These are phyloP conservation scores for Naganishia onofrii DNA, from an alignment of 768 basidiomycete species.

Conservation along the genomic window DNA sequence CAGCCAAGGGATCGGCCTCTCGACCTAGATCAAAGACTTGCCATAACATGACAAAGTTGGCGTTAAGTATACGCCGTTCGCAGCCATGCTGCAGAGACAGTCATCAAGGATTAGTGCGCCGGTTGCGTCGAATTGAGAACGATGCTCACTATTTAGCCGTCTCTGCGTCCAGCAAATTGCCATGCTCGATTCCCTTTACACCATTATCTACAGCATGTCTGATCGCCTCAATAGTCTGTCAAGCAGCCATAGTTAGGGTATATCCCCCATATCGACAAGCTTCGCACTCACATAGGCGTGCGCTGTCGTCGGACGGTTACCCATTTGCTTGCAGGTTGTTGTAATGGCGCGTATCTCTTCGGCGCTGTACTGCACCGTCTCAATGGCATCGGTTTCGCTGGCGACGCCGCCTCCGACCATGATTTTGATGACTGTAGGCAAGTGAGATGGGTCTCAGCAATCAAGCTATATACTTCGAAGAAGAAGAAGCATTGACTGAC, in stretches of 20 bases:
- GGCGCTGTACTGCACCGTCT: slow-evolving; percentile 55
- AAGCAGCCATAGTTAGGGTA: background rate
- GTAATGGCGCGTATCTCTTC: slow-evolving; percentile 57
- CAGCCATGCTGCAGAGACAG: slow-evolving; percentile 51
- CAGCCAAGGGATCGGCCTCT: background rate
- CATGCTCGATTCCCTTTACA: slow-evolving; percentile 57
- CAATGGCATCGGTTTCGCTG: slow-evolving; percentile 56
- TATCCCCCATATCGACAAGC: slow-evolving; percentile 29
- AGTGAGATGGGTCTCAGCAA: background rate
- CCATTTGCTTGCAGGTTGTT: slow-evolving; percentile 55
- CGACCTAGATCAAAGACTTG: background rate
- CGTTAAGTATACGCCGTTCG: slow-evolving; percentile 55
- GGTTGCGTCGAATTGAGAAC: background rate
- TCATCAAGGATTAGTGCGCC: background rate
- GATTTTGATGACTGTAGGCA: slow-evolving; percentile 30
- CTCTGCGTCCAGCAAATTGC: slow-evolving; percentile 54
- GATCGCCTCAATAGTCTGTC: slow-evolving; percentile 55
- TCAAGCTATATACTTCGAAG: background rate
- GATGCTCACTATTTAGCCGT: slow-evolving; percentile 52
- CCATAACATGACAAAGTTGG: slow-evolving; percentile 57
- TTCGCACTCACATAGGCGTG: slow-evolving; percentile 46
- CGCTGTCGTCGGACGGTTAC: slow-evolving; percentile 50
- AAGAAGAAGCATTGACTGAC: background rate
- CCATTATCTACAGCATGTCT: slow-evolving; percentile 57
- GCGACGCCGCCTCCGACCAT: slow-evolving; percentile 56